Evolutionary conservation across 1,284 basidiomycete species (phyloP), one percentile per base, ranked within the genome.

Genomic region (Boletus smithii): DNA sequence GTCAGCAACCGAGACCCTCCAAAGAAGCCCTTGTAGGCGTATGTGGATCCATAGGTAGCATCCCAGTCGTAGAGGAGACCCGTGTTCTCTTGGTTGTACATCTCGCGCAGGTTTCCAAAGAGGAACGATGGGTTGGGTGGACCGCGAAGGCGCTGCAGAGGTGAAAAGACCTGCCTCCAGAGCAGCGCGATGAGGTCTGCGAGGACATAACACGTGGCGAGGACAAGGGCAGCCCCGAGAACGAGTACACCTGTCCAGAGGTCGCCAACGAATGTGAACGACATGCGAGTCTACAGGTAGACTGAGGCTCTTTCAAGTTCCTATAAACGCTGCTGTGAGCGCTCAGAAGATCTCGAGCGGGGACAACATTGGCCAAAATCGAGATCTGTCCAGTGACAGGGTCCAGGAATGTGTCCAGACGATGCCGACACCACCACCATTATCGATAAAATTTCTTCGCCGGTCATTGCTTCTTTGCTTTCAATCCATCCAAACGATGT

Each of bases 71-170:
- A 63, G 42, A 79, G 60, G 51, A 83, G 72, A 39, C 73, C 66
- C 14, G 68, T 80, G 61, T 82, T 82, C 53, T 78, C 76, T 60
- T 79, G 73, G 61, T 81, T 72, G 51, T 79, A 75, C 68, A 82
- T 73, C 53, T 75, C 70, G 34, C 65, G 67, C 26, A 83, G 72
- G 62, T 83, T 80, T 7, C 81, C 81, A 55, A 74, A 67, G 61
- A 82, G 71, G 59, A 77, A 68, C 0, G 76, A 77, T 0, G 67
- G 68, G 1, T 62, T 64, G 66, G 69, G 18, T 65, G 61, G 50
- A 54, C 62, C 38, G 0, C 65, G 68, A 11, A 78, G 66, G 27
- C 61, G 55, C 14, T 66, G 67, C 11, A 75, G 61, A 2, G 73
- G 71, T 0, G 73, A 74, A 33, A 62, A 60, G 36, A 54, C 52